phyloP scores from a whole-genome alignment of 139 green algal genomes.

The Chlorella vulgaris region DNA sequence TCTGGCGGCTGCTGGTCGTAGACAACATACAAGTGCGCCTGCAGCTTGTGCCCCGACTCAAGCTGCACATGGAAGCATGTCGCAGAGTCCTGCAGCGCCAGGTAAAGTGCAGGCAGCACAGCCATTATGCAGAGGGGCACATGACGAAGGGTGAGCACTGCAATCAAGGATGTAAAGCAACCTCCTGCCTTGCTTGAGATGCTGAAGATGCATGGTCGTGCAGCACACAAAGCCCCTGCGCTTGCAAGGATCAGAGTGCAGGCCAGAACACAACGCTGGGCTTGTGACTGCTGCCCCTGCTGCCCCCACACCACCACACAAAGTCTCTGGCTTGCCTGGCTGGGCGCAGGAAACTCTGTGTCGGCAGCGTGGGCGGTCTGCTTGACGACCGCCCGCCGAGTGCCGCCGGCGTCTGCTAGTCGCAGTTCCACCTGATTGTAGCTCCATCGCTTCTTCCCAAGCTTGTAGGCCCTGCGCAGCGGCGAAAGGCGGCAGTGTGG shows the following conservation, averaged over 20 bases:
- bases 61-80: conserved; percentile 60
- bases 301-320: no score
- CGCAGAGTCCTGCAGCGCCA: conserved; percentile 34
- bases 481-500: no score
- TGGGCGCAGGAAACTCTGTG: background rate
- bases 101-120: background rate
- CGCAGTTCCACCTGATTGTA: conserved; percentile 60
- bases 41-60: conserved; percentile 41
- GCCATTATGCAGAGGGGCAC: no score
- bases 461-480: conserved; percentile 62
- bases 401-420: conserved; percentile 29
- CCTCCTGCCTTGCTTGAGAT: no score
- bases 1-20: background rate
- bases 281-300: no score
- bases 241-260: no score
- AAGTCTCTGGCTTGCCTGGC: conserved; percentile 20
- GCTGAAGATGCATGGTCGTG: no score
- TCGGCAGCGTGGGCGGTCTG: conserved; percentile 7
- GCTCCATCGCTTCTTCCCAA: conserved; percentile 68
- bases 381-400: conserved; percentile 3
- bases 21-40: conserved; percentile 43
- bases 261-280: no score
- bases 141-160: no score
- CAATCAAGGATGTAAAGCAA: no score
- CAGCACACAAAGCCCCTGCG: no score